Percentiles rank a stretch among this genome's conserved stretches.
Conservation (phyloP, 345 rosid genomes). For the Arabis alpina region DNA sequence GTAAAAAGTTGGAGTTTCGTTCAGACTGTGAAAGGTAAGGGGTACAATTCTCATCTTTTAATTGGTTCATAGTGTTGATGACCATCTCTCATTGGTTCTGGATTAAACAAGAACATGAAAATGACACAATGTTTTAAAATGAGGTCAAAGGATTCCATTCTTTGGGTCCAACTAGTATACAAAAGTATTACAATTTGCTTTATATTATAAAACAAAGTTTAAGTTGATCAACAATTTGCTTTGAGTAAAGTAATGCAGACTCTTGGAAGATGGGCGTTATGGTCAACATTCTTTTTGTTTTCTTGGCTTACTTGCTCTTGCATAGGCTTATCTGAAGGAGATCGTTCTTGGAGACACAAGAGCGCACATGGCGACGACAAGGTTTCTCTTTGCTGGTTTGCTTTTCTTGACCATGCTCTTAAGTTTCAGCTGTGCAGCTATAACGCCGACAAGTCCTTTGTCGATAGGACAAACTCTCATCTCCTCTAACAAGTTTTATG, state of each 20-base stretch:
- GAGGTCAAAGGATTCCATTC: not conserved
- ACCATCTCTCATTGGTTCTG: not conserved
- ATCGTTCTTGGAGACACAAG: slow-evolving; percentile 2
- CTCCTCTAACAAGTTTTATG: slow-evolving; percentile 35
- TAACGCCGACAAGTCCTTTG: slow-evolving; percentile 35
- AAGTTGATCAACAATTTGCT: slow-evolving; percentile 7
- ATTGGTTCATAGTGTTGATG: not conserved
- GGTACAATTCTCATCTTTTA: not conserved
- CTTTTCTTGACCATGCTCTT: not conserved
- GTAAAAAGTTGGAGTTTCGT: not conserved
- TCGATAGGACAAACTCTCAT: slow-evolving; percentile 33
- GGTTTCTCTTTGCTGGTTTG: not conserved
- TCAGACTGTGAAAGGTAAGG: slow-evolving; percentile 21
- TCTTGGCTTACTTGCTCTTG: slow-evolving; percentile 14
- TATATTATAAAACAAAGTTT: not conserved
- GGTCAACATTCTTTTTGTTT: slow-evolving; percentile 15
- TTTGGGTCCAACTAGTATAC: not conserved
- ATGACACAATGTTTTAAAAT: slow-evolving; percentile 25
- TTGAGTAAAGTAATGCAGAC: slow-evolving; percentile 24
- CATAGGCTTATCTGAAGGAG: slow-evolving; percentile 1
- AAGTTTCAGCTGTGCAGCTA: slow-evolving; percentile 18
- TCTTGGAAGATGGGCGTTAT: slow-evolving; percentile 13
- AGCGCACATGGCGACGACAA: not conserved
- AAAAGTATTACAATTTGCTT: not conserved
- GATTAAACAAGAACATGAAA: slow-evolving; percentile 15